Base-by-base conservation (phyloP, 2,329 filamentous ascomycete species). In the Berkeleyomyces basicola region DNA sequence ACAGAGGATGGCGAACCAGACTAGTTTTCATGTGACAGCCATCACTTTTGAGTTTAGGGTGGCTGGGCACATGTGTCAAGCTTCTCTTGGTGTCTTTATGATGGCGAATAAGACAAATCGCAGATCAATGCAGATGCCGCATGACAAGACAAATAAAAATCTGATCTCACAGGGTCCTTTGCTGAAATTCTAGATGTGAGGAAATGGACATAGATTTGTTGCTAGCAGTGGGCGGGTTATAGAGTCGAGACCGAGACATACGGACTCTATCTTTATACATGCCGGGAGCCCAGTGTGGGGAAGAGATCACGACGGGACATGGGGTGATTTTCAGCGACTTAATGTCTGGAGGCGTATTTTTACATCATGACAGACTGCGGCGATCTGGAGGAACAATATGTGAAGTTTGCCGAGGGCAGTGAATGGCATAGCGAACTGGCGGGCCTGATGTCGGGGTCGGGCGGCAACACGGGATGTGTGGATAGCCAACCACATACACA, bases 401-500 rank as follows among this genome's bases (percentile, higher is more conserved):
- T 72, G 39, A 65, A 66, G 11, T 66, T 77, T 62, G 72, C 73
- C 11, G 65, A 69, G 39, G 75, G 76, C 61, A 68, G 78, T 42
- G 31, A 23, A 14, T 42, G 23, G 3, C 59, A 40, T 4, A 31
- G 67, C 33, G 72, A 68, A 36, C 69, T 68, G 60, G 70, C 72
- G 0, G 67, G 70, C 10, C 66, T 75, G 58, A 70, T 68, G 58
- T 72, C 72, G 10, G 74, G 23, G 23, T 23, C 23, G 23, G 23
- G 23, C 23, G 23, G 74, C 1, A 70, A 73, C 64, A 75, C 74
- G 10, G 73, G 23, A 23, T 23, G 23, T 23, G 2, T 23, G 23
- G 23, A 23, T 23, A 23, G 23, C 23, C 23, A 23, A 23, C 23
- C 23, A 23, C 23, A 23, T 23, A 23, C 23, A 23, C 72, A 9